Evolutionary conservation across 2,329 filamentous ascomycete species (phyloP), one percentile per base, ranked within the genome.

Genomic region (Epicoccum nigrum): DNA sequence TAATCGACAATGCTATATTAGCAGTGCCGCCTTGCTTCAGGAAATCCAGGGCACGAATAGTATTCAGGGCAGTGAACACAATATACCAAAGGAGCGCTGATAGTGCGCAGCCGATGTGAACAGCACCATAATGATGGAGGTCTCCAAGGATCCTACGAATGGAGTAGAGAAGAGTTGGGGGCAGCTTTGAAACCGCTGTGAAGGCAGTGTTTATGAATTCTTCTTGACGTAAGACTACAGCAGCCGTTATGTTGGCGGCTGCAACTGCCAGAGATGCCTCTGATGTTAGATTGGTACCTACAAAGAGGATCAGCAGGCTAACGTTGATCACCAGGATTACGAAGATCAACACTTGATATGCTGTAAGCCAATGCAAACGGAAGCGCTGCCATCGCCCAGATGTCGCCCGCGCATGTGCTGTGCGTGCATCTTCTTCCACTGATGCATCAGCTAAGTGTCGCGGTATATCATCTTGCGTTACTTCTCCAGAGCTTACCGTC

Each of bases 81-180:
- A 74, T 63, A 60, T 77, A 80, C 79, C 79, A 81, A 15, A 67
- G 35, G 6, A 66, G 56, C 1, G 67, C 63, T 7, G 69, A 64
- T 3, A 72, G 35, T 1, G 69, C 65, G 15, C 62, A 56, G 20
- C 72, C 71, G 27, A 67, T 65, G 38, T 74, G 72, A 2, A 72
- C 44, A 7, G 71, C 70, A 1, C 72, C 72, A 38, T 68, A 69
- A 35, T 64, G 61, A 41, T 73, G 70, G 6, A 70, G 58, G 40
- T 64, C 57, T 21, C 66, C 64, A 13, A 70, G 40, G 2, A 48
- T 15, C 16, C 51, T 60, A 9, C 70, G 65, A 2, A 71, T 7
- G 9, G 54, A 30, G 4, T 72, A 40, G 1, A 70, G 70, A 1
- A 62, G 19, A 3, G 25, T 58, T 7, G 41, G 28, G 3, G 70